A percentile compares a stretch with the other conserved stretches of the same genome.
These are phyloP conservation scores for Cytospora chrysosperma DNA, from an alignment of 2,329 filamentous ascomycete species.

Conservation along the genomic window DNA sequence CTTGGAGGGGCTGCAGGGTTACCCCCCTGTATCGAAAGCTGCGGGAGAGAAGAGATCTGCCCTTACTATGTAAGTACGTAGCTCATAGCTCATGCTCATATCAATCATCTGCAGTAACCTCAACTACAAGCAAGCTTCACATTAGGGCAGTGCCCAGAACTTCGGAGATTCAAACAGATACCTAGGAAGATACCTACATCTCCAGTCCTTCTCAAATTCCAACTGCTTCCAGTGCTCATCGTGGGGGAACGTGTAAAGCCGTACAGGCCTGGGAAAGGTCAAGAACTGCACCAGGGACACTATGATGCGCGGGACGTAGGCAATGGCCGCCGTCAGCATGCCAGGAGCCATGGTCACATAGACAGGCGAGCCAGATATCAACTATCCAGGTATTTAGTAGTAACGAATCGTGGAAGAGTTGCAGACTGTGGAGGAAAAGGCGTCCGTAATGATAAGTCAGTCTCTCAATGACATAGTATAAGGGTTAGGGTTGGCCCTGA, in stretches of 20 bases:
- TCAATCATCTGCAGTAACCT: too few relatives aligned
- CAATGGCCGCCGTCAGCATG: background rate
- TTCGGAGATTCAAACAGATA: too few relatives aligned
- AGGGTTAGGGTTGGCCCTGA: too few relatives aligned
- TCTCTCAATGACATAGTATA: too few relatives aligned
- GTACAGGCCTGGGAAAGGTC: background rate
- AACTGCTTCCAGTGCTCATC: background rate
- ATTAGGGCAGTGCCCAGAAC: too few relatives aligned
- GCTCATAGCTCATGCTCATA: conserved; percentile 8
- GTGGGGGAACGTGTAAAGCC: too few relatives aligned
- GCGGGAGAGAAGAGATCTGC: background rate
- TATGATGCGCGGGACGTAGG: background rate
- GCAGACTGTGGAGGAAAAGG: too few relatives aligned
- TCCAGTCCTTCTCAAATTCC: background rate
- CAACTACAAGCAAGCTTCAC: too few relatives aligned
- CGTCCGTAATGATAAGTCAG: too few relatives aligned
- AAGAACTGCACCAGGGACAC: background rate
- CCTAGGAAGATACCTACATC: background rate
- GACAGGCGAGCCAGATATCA: background rate
- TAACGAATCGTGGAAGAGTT: too few relatives aligned
- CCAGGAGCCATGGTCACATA: background rate
- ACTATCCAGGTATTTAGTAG: too few relatives aligned
- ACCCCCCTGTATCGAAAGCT: background rate
- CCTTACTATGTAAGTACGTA: background rate
- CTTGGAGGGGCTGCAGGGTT: background rate